A percentile compares a stretch with the other conserved stretches of the same genome.
phyloP scores from a whole-genome alignment of 2,329 filamentous ascomycete species.

The Drechslerella dactyloides region DNA sequence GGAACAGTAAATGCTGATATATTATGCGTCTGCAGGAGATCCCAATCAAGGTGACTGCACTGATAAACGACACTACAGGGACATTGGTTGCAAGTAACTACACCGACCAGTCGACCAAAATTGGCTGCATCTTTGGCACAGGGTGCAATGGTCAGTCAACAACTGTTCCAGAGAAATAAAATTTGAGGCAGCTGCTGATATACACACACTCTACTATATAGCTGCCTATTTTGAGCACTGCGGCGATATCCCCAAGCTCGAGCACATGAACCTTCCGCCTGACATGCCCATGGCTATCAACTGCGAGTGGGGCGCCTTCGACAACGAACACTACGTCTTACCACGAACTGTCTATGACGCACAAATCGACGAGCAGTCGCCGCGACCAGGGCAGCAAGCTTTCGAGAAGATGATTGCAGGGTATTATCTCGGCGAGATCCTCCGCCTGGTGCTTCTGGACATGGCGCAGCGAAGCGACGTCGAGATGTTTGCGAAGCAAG shows the following conservation, averaged over 20 bases:
- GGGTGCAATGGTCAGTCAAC: conserved; percentile 72
- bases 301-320: conserved; percentile 96
- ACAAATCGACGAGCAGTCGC: conserved; percentile 87
- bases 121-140: conserved; percentile 97
- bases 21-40: conserved; percentile 67
- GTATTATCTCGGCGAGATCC: conserved; percentile 91
- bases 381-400: conserved; percentile 88
- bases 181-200: neutral
- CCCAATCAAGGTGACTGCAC: conserved; percentile 86
- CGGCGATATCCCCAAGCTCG: conserved; percentile 90
- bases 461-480: conserved; percentile 77
- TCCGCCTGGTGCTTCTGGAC: conserved; percentile 84
- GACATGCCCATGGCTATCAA: conserved; percentile 92
- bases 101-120: conserved; percentile 89
- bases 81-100: conserved; percentile 96
- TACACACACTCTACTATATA: neutral
- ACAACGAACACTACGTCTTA: conserved; percentile 88
- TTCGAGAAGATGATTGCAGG: conserved; percentile 99
- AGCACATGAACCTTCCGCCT: conserved; percentile 83
- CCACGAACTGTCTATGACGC: conserved; percentile 85
- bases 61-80: conserved; percentile 98
- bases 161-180: neutral
- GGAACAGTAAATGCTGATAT: conserved; percentile 46
- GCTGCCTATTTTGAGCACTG: conserved; percentile 97
- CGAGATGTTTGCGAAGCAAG: conserved; percentile 81